Conservation (phyloP, 306 rosid genomes). For the Astragalus glycyphyllos region DNA sequence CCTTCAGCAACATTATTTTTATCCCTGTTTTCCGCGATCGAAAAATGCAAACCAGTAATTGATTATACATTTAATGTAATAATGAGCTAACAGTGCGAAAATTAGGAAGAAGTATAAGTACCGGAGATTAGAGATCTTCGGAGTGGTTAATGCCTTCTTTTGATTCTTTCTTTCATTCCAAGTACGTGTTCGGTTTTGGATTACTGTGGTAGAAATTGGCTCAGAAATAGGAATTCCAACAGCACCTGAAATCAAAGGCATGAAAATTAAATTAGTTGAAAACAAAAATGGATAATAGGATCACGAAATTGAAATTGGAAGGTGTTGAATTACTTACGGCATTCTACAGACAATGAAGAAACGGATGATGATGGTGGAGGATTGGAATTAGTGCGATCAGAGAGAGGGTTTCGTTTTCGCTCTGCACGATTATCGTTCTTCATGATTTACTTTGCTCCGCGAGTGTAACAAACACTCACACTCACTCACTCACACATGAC, state of each 20-base stretch:
- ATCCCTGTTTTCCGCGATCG: constrained; percentile 49
- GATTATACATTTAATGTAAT: no score
- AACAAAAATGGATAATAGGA: neutral
- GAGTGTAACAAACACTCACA: neutral
- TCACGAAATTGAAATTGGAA: neutral
- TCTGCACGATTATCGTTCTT: neutral
- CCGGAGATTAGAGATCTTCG: constrained; percentile 43
- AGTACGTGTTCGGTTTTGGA: constrained; percentile 23
- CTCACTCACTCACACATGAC: neutral
- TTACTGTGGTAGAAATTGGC: constrained; percentile 49
- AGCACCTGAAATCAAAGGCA: constrained; percentile 44
- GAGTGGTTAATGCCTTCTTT: constrained; percentile 40
- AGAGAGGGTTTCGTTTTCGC: constrained; percentile 61
- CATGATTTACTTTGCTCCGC: neutral
- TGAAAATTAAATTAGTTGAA: neutral
- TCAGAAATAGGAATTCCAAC: constrained; percentile 35
- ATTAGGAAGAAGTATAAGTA: constrained; percentile 33
- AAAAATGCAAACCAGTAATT: neutral
- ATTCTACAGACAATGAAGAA: neutral
- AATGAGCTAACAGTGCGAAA: no score
- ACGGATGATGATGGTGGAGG: constrained; percentile 45
- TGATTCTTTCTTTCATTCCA: constrained; percentile 47
- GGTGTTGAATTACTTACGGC: constrained; percentile 9
- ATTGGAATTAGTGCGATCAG: constrained; percentile 62
- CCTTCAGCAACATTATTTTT: constrained; percentile 36